phyloP scores from a whole-genome alignment of 2,329 filamentous ascomycete species.

The Arthrobotrys sinensis region DNA sequence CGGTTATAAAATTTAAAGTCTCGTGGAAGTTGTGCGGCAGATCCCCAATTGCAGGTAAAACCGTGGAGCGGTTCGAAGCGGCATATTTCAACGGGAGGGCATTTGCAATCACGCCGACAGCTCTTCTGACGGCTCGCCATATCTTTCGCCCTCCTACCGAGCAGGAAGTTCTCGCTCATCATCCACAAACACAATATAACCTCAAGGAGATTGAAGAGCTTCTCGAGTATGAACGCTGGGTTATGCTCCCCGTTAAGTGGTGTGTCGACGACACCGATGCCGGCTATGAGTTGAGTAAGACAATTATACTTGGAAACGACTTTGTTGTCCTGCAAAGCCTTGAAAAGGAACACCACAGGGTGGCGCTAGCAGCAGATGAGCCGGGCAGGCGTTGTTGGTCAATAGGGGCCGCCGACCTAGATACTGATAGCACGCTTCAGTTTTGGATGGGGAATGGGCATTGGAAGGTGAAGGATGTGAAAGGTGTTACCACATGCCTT shows the following conservation, averaged over 20 bases:
- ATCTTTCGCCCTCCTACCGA: neutral
- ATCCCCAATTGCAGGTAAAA: neutral
- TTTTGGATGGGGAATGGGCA: neutral
- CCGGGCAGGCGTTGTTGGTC: slow-evolving; percentile 2
- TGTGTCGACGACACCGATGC: neutral
- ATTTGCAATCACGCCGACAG: neutral
- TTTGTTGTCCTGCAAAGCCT: neutral
- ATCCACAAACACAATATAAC: too few relatives aligned
- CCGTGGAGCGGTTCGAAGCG: neutral
- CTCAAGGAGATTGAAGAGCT: neutral
- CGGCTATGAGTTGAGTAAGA: neutral
- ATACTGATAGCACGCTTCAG: neutral
- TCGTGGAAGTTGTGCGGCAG: neutral
- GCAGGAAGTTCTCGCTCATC: too few relatives aligned
- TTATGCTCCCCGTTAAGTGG: neutral
- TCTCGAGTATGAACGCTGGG: neutral
- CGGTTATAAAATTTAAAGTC: neutral
- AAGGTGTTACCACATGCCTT: neutral
- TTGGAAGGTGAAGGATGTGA: neutral
- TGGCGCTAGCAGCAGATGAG: neutral
- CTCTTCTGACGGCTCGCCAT: neutral
- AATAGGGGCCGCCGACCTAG: neutral
- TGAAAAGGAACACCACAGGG: neutral
- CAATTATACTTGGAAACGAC: slow-evolving; percentile 5
- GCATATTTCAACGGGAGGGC: neutral